Evolutionary conservation across 1,284 basidiomycete species (phyloP), one percentile per base, ranked within the genome.

Genomic region (Ceratobasidium sp.): DNA sequence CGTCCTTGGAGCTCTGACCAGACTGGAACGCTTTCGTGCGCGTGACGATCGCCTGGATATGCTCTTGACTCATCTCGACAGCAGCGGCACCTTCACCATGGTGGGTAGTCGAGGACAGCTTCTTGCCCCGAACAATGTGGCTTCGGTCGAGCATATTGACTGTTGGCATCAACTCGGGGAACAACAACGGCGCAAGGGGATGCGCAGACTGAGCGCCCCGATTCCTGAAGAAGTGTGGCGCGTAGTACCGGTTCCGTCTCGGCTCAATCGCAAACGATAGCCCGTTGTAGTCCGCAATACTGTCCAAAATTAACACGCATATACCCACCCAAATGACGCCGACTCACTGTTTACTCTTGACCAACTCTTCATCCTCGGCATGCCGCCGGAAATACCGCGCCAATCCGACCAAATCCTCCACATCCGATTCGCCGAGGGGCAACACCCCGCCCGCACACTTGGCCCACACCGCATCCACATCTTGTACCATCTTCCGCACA

Each of bases 261-360:
- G 90, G 86, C 74, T 93, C 91, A 15, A 87, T 86, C 29, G 88
- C 86, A 45, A 91, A 77, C 1, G 91, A 93, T 12, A 92, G 81
- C 0, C 88, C 86, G 84, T 90, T 88, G 74, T 90, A 91, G 71
- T 91, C 88, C 15, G 91, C 87, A 70, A 91, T 79, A n/a, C 90
- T 92, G 45, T 13, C 35, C 1, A 34, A 47, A 27, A 25, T 25
- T 25, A 40, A 35, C 31, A 32, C 50, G 64, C 64, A 67, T 67
- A 67, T 20, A 67, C 27, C 64, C 64, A 15, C 8, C 3, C 6
- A 65, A 35, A 47, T 15, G 7, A 15, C 29, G 35, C 7, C 8
- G 7, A 35, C 57, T 57, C 35, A 58, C 57, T 60, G 57, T 25
- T 69, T 58, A 10, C 54, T 45, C 22, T 27, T 69, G 1, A 69